Conservation (phyloP, 805 yeast species). For the Lachancea quebecensis region DNA sequence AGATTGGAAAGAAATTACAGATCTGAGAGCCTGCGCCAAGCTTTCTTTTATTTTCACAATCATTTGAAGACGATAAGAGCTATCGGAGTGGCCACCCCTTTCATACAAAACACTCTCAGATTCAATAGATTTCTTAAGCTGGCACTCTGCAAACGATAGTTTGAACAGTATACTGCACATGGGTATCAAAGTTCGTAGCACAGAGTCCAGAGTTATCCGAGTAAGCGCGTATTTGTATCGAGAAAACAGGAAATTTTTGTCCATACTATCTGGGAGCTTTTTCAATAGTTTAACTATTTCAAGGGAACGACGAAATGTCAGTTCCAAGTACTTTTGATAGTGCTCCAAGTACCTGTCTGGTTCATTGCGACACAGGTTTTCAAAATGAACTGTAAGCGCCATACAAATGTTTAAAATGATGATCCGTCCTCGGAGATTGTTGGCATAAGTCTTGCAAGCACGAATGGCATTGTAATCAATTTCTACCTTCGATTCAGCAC, state of each 20-base stretch:
- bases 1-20: background rate
- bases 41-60: background rate
- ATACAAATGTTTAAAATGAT: background rate
- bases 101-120: background rate
- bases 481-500: background rate
- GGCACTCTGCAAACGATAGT: background rate
- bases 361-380: background rate
- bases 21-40: background rate
- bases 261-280: background rate
- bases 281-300: conserved; percentile 2
- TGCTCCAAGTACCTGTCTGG: background rate
- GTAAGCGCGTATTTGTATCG: background rate
- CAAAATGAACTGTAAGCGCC: conserved; percentile 1
- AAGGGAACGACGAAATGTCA: conserved; percentile 1
- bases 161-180: background rate
- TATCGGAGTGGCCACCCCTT: background rate
- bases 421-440: background rate
- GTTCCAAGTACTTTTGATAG: background rate
- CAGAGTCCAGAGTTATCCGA: background rate
- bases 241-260: background rate
- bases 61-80: background rate
- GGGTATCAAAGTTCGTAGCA: background rate
- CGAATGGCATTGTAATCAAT: background rate
- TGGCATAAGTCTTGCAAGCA: background rate
- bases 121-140: background rate